Evolutionary conservation across 1,284 basidiomycete genomes (phyloP).

Genomic region (Pseudozyma sp.): DNA sequence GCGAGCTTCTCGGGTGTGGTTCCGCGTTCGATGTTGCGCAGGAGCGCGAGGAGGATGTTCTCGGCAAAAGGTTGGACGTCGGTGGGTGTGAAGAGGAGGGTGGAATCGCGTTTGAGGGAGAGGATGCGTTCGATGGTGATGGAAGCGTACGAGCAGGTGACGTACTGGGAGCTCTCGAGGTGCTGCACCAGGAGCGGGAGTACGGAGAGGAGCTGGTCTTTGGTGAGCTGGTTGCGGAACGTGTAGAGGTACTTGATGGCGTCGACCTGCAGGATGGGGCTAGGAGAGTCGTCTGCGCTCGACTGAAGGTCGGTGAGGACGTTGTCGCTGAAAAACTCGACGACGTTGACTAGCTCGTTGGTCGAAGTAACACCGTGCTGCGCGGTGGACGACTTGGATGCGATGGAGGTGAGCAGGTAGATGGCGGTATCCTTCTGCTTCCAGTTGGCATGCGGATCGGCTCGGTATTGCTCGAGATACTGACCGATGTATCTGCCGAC

Average conservation of each 20-base stretch:
- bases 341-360: conserved; percentile 90
- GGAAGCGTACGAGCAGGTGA: conserved; percentile 71
- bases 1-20: conserved; percentile 91
- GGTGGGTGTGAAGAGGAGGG: conserved; percentile 77
- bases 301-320: conserved; percentile 89
- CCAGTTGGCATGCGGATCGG: conserved; percentile 81
- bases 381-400: conserved; percentile 84
- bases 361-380: conserved; percentile 85
- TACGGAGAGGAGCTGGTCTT: conserved; percentile 91
- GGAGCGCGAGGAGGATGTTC: conserved; percentile 80
- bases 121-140: conserved; percentile 73
- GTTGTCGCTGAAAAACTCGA: conserved; percentile 93
- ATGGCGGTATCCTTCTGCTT: conserved; percentile 95
- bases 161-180: conserved; percentile 72
- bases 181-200: conserved; percentile 89
- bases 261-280: conserved; percentile 91
- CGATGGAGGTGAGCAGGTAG: conserved; percentile 90
- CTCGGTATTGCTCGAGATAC: conserved; percentile 76
- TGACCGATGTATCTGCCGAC: conserved; percentile 83
- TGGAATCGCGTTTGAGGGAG: conserved; percentile 79
- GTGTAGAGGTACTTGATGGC: conserved; percentile 79
- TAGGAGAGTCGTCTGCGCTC: conserved; percentile 70
- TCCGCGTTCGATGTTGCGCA: conserved; percentile 84
- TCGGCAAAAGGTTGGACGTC: conserved; percentile 87
- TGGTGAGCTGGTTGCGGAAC: conserved; percentile 92